phyloP scores from a whole-genome alignment of 1,284 basidiomycete genomes.

The Earliella scabrosa region DNA sequence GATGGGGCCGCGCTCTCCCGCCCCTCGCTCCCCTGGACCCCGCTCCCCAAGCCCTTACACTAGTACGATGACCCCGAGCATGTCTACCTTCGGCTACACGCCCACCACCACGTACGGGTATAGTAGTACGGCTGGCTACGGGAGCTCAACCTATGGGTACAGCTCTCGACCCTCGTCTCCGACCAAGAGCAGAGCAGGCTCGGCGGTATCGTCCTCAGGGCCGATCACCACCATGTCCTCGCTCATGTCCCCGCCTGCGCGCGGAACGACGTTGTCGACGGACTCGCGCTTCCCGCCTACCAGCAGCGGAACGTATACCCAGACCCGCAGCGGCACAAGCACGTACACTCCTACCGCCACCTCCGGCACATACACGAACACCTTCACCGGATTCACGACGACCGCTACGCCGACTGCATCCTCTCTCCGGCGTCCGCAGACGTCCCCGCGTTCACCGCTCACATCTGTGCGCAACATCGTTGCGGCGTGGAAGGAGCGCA shows the following conservation, averaged over 20 bases:
- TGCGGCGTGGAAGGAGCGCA: slow-evolving; percentile 77
- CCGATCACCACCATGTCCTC: slow-evolving; percentile 40
- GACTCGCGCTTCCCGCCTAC: slow-evolving; percentile 43
- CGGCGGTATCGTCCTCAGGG: slow-evolving; percentile 31
- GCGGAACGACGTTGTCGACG: slow-evolving; percentile 30
- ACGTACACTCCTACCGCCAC: slow-evolving; percentile 30
- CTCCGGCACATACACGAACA: slow-evolving; percentile 31
- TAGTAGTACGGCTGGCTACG: slow-evolving; percentile 36
- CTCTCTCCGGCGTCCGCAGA: slow-evolving; percentile 56
- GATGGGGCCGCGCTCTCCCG: slow-evolving; percentile 50
- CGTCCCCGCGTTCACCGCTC: slow-evolving; percentile 68
- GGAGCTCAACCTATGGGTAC: slow-evolving; percentile 34
- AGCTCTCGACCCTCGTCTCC: slow-evolving; percentile 51
- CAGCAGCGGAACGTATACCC: slow-evolving; percentile 39
- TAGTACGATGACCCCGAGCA: slow-evolving; percentile 44
- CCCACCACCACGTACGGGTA: slow-evolving; percentile 28
- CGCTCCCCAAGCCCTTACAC: slow-evolving; percentile 58
- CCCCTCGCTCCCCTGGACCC: slow-evolving; percentile 43
- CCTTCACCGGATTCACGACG: slow-evolving; percentile 38
- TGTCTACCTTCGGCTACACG: slow-evolving; percentile 38
- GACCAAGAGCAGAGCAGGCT: slow-evolving; percentile 45
- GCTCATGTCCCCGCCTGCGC: slow-evolving; percentile 43
- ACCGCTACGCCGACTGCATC: slow-evolving; percentile 36
- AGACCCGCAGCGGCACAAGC: slow-evolving; percentile 26
- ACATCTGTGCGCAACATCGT: slow-evolving; percentile 80